phyloP scores from a whole-genome alignment of 2,329 filamentous ascomycete genomes.

The Nemania sp. region DNA sequence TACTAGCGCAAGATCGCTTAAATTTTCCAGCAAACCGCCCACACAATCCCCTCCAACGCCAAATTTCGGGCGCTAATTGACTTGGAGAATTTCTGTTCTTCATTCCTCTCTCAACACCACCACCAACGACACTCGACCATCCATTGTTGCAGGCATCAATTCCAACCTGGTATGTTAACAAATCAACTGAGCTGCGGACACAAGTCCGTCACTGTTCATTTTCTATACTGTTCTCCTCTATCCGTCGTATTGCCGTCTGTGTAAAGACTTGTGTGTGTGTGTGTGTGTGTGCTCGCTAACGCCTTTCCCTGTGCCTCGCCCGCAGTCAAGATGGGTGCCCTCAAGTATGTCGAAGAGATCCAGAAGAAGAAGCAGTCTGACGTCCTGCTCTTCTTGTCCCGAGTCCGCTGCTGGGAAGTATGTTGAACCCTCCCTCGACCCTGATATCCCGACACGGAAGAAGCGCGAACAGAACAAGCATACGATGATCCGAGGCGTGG shows the following conservation, averaged over 20 bases:
- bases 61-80: conserved; percentile 35
- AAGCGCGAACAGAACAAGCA: conserved; percentile 30
- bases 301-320: conserved; percentile 10
- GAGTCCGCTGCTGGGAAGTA: conserved; percentile 99
- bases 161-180: conserved; percentile 42
- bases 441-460: conserved; percentile 31
- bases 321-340: conserved; percentile 90
- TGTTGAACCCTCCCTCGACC: conserved; percentile 52
- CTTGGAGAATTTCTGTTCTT: conserved; percentile 38
- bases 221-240: neutral
- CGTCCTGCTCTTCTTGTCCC: conserved; percentile 99
- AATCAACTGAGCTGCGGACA: too few relatives aligned
- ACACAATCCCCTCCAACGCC: conserved; percentile 36
- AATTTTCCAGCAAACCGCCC: conserved; percentile 32
- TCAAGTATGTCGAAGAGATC: conserved; percentile 99
- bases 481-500: conserved; percentile 36
- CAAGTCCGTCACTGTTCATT: too few relatives aligned
- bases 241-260: neutral
- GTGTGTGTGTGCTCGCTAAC: too few relatives aligned
- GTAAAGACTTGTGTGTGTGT: neutral
- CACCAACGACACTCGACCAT: conserved; percentile 42
- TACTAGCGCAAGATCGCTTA: conserved; percentile 38
- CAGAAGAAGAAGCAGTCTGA: conserved; percentile 99
- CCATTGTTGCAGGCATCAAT: conserved; percentile 43
- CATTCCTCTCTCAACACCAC: conserved; percentile 31